Base-by-base conservation (phyloP, 257 asterid genomes). In the Hygrophila difformis region DNA sequence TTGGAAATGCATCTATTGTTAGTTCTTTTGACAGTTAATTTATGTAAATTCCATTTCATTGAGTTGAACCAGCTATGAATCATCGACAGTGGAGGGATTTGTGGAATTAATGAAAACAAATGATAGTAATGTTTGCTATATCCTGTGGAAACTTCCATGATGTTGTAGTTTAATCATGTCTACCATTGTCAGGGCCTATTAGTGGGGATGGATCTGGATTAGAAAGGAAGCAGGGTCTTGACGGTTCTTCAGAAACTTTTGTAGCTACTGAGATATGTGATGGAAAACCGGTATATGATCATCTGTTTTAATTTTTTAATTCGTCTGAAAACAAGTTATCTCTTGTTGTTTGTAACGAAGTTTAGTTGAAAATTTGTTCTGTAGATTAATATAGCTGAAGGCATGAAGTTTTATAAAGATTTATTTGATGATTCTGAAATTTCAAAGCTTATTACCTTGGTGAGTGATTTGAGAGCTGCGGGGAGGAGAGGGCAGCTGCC, bases 401-500 rank as follows among this genome's bases (percentile, higher is more conserved):
- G 97, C 49, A 43, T 88, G 79, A 81, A 81, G 69, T 76, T 84
- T 29, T 88, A 74, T 44, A 88, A 81, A 61, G 72, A 72, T 55
- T 44, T 78, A 39, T 20, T 84, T 24, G 68, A 68, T 54, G 72
- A 61, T 49, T 74, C 88, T 22, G 84, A 74, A 64, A 74, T 78
- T 60, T 72, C 72, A 12, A 66, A 79, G 61, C 74, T 88, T 55
- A 59, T 31, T 64, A 22, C 72, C 22, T 51, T 74, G 76, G 95
- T 76, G 57, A 70, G 72, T 74, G 95, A 76, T 59, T 66, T 78
- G 71, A 88, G 95, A 81, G 69, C 70, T 70, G 71, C 94, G 51
- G 95, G 95, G 53, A 79, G 62, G 78, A 76, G 75, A 56, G 93
- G 94, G 42, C 82, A 84, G 61, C 51, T 88, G 65, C 86, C 63